These are phyloP conservation scores for Boletus subparvulus DNA, from an alignment of 768 basidiomycete species.

Conservation along the genomic window DNA sequence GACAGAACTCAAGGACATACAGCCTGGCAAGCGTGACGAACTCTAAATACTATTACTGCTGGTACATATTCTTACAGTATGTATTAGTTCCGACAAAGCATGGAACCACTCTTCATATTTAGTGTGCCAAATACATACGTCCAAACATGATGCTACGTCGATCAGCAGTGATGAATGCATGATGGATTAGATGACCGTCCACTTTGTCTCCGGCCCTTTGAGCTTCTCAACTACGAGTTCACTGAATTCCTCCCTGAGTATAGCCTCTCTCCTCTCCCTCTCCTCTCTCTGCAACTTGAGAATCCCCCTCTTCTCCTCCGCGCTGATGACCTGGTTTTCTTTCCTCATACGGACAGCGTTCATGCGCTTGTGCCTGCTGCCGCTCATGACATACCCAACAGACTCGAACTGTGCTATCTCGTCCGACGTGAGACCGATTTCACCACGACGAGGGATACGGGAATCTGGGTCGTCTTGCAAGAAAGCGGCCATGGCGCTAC, in stretches of 20 bases:
- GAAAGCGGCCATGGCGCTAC: conserved; percentile 97
- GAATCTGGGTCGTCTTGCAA: conserved; percentile 77
- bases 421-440: conserved; percentile 88
- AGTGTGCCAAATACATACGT: background rate
- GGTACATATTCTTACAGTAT: background rate
- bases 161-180: background rate
- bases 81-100: background rate
- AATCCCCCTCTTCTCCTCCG: conserved; percentile 97
- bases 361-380: conserved; percentile 92
- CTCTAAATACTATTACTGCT: conserved; percentile 37
- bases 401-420: conserved; percentile 86
- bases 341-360: conserved; percentile 98
- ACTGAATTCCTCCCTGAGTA: conserved; percentile 86
- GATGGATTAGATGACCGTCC: conserved; percentile 8
- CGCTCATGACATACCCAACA: conserved; percentile 98
- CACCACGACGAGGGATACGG: conserved; percentile 97
- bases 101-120: background rate
- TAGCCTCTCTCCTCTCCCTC: conserved; percentile 84
- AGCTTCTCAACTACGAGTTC: conserved; percentile 78
- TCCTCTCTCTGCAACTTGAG: conserved; percentile 94
- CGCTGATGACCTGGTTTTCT: conserved; percentile 99
- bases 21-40: conserved; percentile 51
- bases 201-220: conserved; percentile 45
- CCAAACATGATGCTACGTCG: background rate
- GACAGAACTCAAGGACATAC: conserved; percentile 73